Base-by-base conservation (phyloP, 352 stramenopile species). In the Phytophthora cajani region DNA sequence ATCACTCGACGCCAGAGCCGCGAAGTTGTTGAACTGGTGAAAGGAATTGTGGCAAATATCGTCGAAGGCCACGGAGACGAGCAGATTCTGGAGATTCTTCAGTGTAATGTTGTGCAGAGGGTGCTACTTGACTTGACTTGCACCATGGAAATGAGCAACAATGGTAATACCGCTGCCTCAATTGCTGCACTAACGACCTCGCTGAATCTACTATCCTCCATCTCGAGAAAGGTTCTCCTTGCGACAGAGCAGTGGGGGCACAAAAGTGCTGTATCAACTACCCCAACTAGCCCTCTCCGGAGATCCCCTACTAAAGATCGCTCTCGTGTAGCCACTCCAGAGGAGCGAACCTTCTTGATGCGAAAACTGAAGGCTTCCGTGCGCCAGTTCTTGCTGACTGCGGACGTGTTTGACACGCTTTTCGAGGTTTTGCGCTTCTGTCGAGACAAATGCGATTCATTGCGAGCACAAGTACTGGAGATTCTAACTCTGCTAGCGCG, bases 71-170 rank as follows among this genome's bases (percentile, higher is more conserved):
- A 88, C 32, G 72, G 67, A 17, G 67, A 79, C 2, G 83, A 88
- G 19, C 79, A 88, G 17, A 77, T 92, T 62, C 63, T 81, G 12
- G 78, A 84, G 25, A 81, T 95, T 50, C 59, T 95, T 42, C 69
- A 81, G 21, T 87, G 74, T 21, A 91, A 89, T 57, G 62, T 89
- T n/a, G 74, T 87, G 11, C 66, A 90, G 16, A 82, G 85, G 30
- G 71, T 88, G 5, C 50, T 77, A 27, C 11, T 55, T 4, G 80
- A 90, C 56, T 67, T 90, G 9, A 42, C 62, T 3, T 21, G 58
- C 16, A 58, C 33, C 5, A 64, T 80, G 54, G 46, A 69, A 66
- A 52, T 33, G 17, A 54, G 19, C 25, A 27, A 32, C 12, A 23
- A 36, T 42, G 52, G 21, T 7, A 51, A 21, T 21, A 25, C 46